phyloP scores from a whole-genome alignment of 1,284 basidiomycete species.

The Phlebopus sp. region DNA sequence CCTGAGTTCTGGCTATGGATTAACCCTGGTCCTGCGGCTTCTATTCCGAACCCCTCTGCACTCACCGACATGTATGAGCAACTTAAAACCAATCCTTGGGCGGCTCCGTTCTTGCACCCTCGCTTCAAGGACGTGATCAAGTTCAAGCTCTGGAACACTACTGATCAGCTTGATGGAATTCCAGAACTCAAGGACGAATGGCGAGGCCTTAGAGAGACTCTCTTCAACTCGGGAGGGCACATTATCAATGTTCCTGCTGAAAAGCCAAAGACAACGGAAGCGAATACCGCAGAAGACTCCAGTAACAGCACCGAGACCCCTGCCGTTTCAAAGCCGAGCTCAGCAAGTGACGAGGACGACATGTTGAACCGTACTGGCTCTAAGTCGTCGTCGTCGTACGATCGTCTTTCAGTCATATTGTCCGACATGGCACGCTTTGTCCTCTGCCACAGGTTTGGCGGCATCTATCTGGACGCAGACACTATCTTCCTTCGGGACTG shows the following conservation, averaged over 20 bases:
- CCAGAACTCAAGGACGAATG: conserved; percentile 78
- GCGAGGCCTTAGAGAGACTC: conserved; percentile 59
- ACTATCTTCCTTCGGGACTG: conserved; percentile 87
- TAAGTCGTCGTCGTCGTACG: conserved; percentile 71
- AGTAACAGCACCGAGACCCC: conserved; percentile 25
- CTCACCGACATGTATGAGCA: conserved; percentile 65
- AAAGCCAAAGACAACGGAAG: conserved; percentile 30
- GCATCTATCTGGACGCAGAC: conserved; percentile 86
- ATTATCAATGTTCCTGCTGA: conserved; percentile 50
- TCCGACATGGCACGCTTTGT: conserved; percentile 89
- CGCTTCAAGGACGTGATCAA: conserved; percentile 78
- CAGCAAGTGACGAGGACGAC: conserved; percentile 50
- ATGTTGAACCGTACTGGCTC: conserved; percentile 76
- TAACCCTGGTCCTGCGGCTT: conserved; percentile 70
- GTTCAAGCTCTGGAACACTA: conserved; percentile 90
- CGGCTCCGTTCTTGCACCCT: conserved; percentile 78
- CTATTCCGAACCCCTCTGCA: conserved; percentile 71
- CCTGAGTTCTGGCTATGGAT: conserved; percentile 89
- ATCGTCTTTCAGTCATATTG: conserved; percentile 77
- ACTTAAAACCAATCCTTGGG: conserved; percentile 78
- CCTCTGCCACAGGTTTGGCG: conserved; percentile 81
- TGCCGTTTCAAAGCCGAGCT: conserved; percentile 19
- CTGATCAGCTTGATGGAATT: conserved; percentile 80
- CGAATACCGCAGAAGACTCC: conserved; percentile 9
- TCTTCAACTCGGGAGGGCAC: conserved; percentile 77